A percentile compares a stretch with the other conserved stretches of the same genome.
Evolutionary conservation across 1,284 basidiomycete species (phyloP).

Genomic region (Naganishia sp.): DNA sequence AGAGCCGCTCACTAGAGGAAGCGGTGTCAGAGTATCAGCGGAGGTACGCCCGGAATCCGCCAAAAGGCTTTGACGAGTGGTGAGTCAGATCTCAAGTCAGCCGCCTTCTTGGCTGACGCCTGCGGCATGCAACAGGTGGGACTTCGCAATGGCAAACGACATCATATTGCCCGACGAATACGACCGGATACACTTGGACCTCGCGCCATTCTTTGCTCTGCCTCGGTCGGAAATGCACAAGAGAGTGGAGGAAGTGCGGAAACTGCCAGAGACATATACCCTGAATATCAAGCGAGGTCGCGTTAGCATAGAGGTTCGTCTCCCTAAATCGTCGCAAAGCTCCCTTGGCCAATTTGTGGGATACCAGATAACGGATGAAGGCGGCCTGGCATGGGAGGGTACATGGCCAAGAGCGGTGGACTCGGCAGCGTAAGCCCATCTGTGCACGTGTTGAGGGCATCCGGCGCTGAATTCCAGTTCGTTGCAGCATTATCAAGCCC

Average conservation of each 20-base stretch:
- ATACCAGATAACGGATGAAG: slow-evolving; percentile 43
- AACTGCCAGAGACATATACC: slow-evolving; percentile 49
- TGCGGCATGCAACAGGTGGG: slow-evolving; percentile 57
- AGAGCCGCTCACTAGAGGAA: slow-evolving; percentile 70
- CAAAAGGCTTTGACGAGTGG: slow-evolving; percentile 84
- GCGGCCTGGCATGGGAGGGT: slow-evolving; percentile 48
- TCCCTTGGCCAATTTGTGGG: too few relatives aligned
- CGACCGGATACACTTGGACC: slow-evolving; percentile 72
- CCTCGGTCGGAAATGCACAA: slow-evolving; percentile 68
- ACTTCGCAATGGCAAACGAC: slow-evolving; percentile 68
- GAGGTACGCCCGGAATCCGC: slow-evolving; percentile 75
- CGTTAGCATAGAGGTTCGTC: slow-evolving; percentile 43
- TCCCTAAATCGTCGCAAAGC: not conserved
- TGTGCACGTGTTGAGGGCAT: too few relatives aligned
- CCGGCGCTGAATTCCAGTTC: too few relatives aligned
- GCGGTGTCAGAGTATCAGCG: slow-evolving; percentile 75
- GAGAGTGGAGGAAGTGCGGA: slow-evolving; percentile 61
- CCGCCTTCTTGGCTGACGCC: not conserved
- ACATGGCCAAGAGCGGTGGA: slow-evolving; percentile 45
- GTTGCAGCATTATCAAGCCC: slow-evolving; percentile 43
- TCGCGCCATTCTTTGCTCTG: slow-evolving; percentile 77
- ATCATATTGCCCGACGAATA: slow-evolving; percentile 87
- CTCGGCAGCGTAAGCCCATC: slow-evolving; percentile 38
- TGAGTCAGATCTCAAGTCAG: slow-evolving; percentile 5
- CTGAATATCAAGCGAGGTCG: slow-evolving; percentile 43